A percentile compares a stretch with the other conserved stretches of the same genome.
phyloP scores from a whole-genome alignment of 805 yeast species.

The Saccharomycopsis fodiens region DNA sequence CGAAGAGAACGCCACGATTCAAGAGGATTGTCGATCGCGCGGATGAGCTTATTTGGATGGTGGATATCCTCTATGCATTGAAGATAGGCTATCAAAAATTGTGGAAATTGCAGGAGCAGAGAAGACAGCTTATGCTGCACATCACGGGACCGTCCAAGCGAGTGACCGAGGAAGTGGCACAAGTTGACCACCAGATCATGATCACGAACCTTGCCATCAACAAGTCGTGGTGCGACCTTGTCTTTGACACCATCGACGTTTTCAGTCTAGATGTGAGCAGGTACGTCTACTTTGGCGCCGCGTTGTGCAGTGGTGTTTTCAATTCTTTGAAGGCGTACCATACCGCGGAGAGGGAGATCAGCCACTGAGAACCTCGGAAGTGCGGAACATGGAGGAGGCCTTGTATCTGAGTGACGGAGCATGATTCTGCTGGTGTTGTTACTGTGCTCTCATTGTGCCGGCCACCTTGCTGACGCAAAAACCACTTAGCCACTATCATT shows the following conservation, averaged over 20 bases:
- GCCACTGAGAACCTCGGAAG: no score
- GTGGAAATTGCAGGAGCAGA: background rate
- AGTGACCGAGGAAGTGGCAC: background rate
- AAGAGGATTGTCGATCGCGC: constrained; percentile 5
- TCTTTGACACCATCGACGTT: constrained; percentile 20
- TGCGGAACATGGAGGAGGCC: constrained; percentile 4
- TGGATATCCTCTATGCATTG: constrained; percentile 18
- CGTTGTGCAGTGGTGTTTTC: constrained; percentile 16
- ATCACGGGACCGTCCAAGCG: background rate
- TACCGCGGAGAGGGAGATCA: constrained; percentile 4
- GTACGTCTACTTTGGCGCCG: constrained; percentile 13
- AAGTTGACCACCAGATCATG: background rate
- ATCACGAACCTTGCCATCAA: background rate
- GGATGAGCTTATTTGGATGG: constrained; percentile 19
- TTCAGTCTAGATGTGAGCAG: constrained; percentile 8
- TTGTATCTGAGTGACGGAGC: background rate
- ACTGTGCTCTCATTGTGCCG: background rate
- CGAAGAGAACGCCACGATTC: constrained; percentile 8
- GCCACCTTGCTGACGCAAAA: no score
- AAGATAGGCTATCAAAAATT: constrained; percentile 3
- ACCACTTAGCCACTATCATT: no score
- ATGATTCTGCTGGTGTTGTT: background rate
- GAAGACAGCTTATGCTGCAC: constrained; percentile 1
- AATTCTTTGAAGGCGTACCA: constrained; percentile 10
- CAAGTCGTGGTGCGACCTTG: constrained; percentile 14